A percentile compares a stretch with the other conserved stretches of the same genome.
phyloP scores from a whole-genome alignment of 345 rosid genomes.

The Raphanus sativus region DNA sequence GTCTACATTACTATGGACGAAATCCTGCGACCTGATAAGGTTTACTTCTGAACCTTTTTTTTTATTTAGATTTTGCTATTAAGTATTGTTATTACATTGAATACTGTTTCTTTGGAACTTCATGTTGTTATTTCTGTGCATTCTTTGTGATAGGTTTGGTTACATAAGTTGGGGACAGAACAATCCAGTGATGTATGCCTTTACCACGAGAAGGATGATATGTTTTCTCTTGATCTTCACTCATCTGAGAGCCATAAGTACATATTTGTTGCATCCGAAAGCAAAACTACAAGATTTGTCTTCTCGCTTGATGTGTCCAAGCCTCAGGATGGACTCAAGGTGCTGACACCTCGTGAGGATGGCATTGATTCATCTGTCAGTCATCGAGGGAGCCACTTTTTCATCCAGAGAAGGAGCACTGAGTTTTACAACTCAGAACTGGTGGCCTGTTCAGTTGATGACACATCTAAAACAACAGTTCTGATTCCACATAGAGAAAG shows the following conservation, averaged over 20 bases:
- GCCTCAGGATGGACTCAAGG: constrained; percentile 69
- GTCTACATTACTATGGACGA: constrained; percentile 84
- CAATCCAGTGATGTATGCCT: constrained; percentile 72
- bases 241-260: constrained; percentile 76
- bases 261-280: constrained; percentile 69
- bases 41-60: constrained; percentile 27
- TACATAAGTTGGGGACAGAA: constrained; percentile 79
- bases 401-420: constrained; percentile 69
- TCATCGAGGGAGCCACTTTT: constrained; percentile 87
- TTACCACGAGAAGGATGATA: constrained; percentile 89
- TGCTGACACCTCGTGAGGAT: constrained; percentile 67
- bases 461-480: constrained; percentile 55
- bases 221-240: constrained; percentile 63
- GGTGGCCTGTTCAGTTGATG: constrained; percentile 65
- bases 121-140: not conserved
- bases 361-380: constrained; percentile 71
- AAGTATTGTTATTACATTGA: not conserved
- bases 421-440: constrained; percentile 82
- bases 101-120: not conserved
- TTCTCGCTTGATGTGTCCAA: constrained; percentile 63
- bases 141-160: constrained; percentile 65
- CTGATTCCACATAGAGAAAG: constrained; percentile 86
- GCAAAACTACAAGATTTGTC: constrained; percentile 68
- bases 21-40: constrained; percentile 86
- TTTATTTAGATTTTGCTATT: not conserved